Evolutionary conservation across 2,329 filamentous ascomycete species (phyloP), one percentile per base, ranked within the genome.

Genomic region (Cladosporium sp.): DNA sequence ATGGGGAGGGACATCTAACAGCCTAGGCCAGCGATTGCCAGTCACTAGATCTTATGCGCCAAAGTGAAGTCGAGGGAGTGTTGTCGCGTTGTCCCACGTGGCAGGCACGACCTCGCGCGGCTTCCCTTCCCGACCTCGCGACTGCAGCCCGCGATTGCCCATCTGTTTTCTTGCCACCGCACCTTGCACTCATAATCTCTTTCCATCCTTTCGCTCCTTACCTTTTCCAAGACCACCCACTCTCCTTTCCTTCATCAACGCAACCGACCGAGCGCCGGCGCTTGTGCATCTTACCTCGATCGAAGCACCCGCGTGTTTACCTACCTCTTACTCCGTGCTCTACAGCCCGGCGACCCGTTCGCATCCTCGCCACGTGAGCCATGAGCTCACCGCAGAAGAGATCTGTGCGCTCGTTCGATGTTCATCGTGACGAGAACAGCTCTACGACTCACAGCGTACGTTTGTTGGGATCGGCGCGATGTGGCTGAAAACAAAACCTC

Each of bases 351-450:
- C n/a, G 22, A 19, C 22, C 25, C 42, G 14, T 19, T 19, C 25
- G n/a, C 42, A 15, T 15, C 5, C 22, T 22, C 14, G 19, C 5
- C 42, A 28, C 7, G 42, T 45, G 42, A 45, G 42, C 38, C 30
- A 58, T 51, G 55, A 51, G 45, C 34, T 51, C 45, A 36, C 45
- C 55, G 8, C 49, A 39, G 30, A 58, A 58, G 55, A 51, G 42
- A 37, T 15, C 15, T 25, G 49, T 36, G 45, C 47, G 55, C 45
- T 42, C 55, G 12, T 51, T 51, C 55, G 49, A 58, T 22, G 43
- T 58, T 20, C 55, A 51, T 37, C 55, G 39, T 8, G 55, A 58
- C 38, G 45, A 58, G 22, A 38, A 30, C 45, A 19, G 20, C 6
- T 38, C 15, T 6, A 19, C 52, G 52, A 49, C 34, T 37, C 20